Conservation (phyloP, 2,329 filamentous ascomycete genomes). For the Hymenoscyphus fructigenus region DNA sequence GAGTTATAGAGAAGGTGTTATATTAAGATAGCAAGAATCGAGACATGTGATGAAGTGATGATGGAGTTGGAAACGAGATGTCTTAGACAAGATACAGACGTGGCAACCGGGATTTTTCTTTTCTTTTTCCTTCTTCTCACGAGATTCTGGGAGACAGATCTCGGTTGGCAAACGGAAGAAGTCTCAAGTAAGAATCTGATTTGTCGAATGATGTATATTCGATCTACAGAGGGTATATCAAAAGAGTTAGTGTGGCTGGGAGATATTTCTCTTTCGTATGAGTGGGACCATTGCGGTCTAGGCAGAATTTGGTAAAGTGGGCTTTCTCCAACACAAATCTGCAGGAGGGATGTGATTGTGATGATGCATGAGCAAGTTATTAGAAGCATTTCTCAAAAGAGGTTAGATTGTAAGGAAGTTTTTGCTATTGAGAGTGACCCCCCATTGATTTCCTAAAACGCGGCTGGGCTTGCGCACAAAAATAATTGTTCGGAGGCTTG, state of each 20-base stretch:
- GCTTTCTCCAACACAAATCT: background rate
- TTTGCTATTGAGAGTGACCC: background rate
- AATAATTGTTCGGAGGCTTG: background rate
- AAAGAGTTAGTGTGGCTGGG: background rate
- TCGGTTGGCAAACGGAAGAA: background rate
- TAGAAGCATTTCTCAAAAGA: background rate
- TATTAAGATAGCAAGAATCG: background rate
- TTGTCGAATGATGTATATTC: constrained; percentile 1
- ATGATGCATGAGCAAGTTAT: constrained; percentile 2
- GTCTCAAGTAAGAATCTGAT: background rate
- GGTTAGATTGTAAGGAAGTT: background rate
- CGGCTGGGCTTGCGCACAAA: background rate
- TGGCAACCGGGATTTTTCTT: background rate
- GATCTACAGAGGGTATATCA: constrained; percentile 5
- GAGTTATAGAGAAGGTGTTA: background rate
- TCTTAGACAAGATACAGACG: background rate
- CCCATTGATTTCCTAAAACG: background rate
- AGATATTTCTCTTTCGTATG: too few relatives aligned
- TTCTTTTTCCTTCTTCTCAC: background rate
- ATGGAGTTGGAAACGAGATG: background rate
- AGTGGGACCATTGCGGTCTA: background rate
- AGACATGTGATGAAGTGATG: background rate
- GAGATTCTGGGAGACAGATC: background rate
- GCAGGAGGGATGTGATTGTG: background rate
- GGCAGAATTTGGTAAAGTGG: background rate